phyloP scores from a whole-genome alignment of 73 alveolate genomes.

The Breviolum minutum region DNA sequence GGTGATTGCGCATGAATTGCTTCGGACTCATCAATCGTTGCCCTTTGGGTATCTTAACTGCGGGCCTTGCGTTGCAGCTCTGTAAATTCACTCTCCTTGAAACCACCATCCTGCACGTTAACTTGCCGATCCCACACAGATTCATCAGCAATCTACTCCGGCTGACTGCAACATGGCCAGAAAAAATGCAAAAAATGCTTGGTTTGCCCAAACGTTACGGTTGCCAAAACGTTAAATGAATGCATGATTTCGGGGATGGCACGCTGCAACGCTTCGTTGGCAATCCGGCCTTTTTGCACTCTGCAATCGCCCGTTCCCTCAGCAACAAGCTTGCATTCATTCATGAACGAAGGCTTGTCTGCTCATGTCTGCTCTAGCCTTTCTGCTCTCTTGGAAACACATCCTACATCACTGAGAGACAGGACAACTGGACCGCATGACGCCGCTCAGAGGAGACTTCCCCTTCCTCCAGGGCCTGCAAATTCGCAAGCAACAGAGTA shows the following conservation, averaged over 20 bases:
- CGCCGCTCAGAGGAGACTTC: conserved; percentile 69
- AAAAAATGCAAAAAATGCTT: too few species aligned
- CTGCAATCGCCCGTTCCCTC: conserved; percentile 48
- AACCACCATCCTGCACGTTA: conserved; percentile 34
- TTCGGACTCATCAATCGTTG: background rate
- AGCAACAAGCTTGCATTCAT: background rate
- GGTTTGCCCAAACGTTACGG: background rate
- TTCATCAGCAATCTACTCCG: too few species aligned
- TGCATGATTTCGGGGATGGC: background rate
- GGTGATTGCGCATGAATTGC: background rate
- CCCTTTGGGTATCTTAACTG: background rate
- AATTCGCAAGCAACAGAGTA: background rate
- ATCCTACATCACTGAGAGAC: background rate
- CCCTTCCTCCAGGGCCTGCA: conserved; percentile 40
- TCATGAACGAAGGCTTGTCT: background rate
- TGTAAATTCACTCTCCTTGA: conserved; percentile 55
- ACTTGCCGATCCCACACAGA: too few species aligned
- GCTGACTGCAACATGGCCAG: too few species aligned
- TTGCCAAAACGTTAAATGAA: background rate
- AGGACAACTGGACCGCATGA: conserved; percentile 11
- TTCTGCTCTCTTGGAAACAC: background rate
- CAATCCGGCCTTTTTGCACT: conserved; percentile 36
- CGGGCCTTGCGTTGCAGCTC: conserved; percentile 77
- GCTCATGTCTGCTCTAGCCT: too few species aligned
- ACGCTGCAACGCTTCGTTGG: background rate